Evolutionary conservation across 257 asterid genomes (phyloP).

Genomic region (Nicotiana noctiflora): DNA sequence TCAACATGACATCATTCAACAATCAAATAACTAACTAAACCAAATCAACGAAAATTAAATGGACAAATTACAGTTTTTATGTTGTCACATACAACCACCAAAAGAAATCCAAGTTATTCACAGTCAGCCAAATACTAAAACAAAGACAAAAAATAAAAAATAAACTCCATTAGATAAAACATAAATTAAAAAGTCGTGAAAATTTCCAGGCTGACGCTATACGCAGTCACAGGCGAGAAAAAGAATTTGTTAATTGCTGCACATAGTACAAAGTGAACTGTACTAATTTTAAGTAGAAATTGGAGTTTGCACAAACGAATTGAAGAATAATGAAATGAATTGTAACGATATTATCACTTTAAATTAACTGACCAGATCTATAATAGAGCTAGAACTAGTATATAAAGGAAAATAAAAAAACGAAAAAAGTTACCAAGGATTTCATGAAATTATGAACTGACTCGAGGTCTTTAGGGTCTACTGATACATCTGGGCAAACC

Average conservation of each 20-base stretch:
- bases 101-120: neutral
- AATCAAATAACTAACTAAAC: neutral
- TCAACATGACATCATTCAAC: neutral
- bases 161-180: neutral
- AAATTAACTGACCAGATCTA: slow-evolving; percentile 11
- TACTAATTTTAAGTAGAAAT: neutral
- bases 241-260: too few species aligned
- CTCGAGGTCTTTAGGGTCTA: slow-evolving; percentile 37
- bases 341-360: neutral
- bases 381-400: neutral
- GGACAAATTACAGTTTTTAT: neutral
- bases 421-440: slow-evolving; percentile 32
- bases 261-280: neutral
- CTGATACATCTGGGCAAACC: slow-evolving; percentile 32
- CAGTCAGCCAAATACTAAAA: neutral
- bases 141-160: neutral
- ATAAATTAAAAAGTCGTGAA: too few species aligned
- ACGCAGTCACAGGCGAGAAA: too few species aligned
- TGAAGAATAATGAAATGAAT: neutral
- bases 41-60: neutral
- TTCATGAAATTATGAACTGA: slow-evolving; percentile 52
- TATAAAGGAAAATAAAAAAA: neutral
- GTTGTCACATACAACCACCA: neutral
- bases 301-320: neutral
- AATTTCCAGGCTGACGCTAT: too few species aligned